Evolutionary conservation across 257 asterid species (phyloP), one percentile per base, ranked within the genome.

Genomic region (Salvia hispanica): DNA sequence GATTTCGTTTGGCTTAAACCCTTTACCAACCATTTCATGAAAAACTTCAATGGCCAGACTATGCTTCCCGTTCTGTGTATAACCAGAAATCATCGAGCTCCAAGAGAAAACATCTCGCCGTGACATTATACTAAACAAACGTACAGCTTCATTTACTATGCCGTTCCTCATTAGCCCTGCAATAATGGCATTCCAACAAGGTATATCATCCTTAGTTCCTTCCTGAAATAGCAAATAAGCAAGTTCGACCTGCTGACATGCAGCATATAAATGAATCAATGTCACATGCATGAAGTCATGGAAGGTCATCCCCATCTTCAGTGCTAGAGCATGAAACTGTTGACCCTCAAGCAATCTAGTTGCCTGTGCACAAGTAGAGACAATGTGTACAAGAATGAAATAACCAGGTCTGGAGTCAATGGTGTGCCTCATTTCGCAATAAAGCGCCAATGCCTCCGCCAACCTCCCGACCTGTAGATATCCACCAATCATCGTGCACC

Each of bases 41-140:
- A 93, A 93, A 54, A 90, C 78, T 66, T 84, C 86, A 18, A 85
- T 59, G 57, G 99, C 95, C 48, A 62, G 71, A 66, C 72, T 74
- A 45, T 91, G 82, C 74, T 84, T 79, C 62, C 83, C 85, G 12
- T 70, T 78, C 46, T 88, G 97, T 16, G 97, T 78, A 60, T 84
- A 90, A 69, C 99, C 97, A 13, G 97, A 82, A 45, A 93, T 88
- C 95, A 93, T 86, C 7, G 96, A 82, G 78, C 95, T 93, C 96
- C 96, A 93, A 1, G 97, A 84, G 83, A 90, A 93, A 78, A 93
- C 71, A 75, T 93, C 97, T 60, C 81, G 77, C 66, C 84, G 90
- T 5, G 96, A 95, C 95, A 93, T 93, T 64, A 60, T 77, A 66
- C 75, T 48, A 33, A 93, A 90, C 56, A 86, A 74, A 66, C 18